phyloP scores from a whole-genome alignment of 2,329 filamentous ascomycete genomes.

The Cryoendolithus antarcticus region DNA sequence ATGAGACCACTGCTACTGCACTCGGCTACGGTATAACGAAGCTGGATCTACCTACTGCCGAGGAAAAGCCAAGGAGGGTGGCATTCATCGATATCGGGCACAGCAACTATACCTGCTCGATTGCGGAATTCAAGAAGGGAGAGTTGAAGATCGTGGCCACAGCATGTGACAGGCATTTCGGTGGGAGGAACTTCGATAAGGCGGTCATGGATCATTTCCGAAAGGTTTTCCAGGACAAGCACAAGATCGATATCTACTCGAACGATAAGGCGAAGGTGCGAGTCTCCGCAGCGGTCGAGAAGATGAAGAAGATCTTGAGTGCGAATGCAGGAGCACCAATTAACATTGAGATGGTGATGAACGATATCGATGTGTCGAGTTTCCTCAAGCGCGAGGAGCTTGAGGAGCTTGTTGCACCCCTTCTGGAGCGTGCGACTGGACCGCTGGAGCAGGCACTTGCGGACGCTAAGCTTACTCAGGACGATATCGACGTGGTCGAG shows the following conservation, averaged over 20 bases:
- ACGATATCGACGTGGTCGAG: constrained; percentile 89
- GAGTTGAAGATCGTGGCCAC: constrained; percentile 90
- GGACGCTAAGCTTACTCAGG: constrained; percentile 77
- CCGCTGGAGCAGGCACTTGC: constrained; percentile 85
- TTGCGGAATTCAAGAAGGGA: constrained; percentile 95
- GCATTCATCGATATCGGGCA: constrained; percentile 91
- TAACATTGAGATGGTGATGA: constrained; percentile 98
- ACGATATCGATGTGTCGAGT: constrained; percentile 80
- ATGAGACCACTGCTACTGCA: constrained; percentile 92
- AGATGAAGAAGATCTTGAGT: constrained; percentile 95
- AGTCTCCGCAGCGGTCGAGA: constrained; percentile 80
- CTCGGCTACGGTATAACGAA: constrained; percentile 98
- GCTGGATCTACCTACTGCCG: constrained; percentile 72
- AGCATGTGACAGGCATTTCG: constrained; percentile 88
- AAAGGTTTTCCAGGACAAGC: constrained; percentile 93
- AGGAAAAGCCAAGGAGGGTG: constrained; percentile 86
- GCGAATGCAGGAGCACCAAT: constrained; percentile 86
- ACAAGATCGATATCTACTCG: constrained; percentile 87
- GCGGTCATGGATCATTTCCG: constrained; percentile 89
- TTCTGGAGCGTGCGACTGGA: constrained; percentile 58
- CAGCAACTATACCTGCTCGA: constrained; percentile 86
- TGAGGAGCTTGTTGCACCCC: constrained; percentile 76
- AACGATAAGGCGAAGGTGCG: constrained; percentile 85
- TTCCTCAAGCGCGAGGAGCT: constrained; percentile 92
- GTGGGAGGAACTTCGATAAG: constrained; percentile 94